phyloP scores from a whole-genome alignment of 495 filamentous ascomycete species.

The Apodospora peruviana region DNA sequence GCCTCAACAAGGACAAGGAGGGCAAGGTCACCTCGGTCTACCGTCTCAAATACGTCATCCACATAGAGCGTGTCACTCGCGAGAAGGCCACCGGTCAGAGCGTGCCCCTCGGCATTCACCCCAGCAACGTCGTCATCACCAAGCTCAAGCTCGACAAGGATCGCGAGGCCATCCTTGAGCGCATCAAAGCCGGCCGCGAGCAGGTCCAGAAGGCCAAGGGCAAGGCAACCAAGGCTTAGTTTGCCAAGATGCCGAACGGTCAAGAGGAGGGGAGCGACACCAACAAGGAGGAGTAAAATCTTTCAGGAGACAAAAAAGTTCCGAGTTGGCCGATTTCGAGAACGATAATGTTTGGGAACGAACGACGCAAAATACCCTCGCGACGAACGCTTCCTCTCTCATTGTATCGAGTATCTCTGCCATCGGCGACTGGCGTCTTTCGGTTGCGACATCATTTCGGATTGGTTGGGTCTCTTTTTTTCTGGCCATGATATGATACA shows the following conservation, averaged over 20 bases:
- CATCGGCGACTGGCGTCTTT: slow-evolving; percentile 22
- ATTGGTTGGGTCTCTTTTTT: slow-evolving; percentile 14
- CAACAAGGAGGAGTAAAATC: slow-evolving; percentile 8
- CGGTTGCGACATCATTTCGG: slow-evolving; percentile 10
- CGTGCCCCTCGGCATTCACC: slow-evolving; percentile 81
- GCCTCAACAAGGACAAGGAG: slow-evolving; percentile 88
- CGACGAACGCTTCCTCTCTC: not conserved
- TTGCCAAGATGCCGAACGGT: not conserved
- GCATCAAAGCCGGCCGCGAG: slow-evolving; percentile 73
- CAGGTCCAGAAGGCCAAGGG: slow-evolving; percentile 52
- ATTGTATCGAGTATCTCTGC: not conserved
- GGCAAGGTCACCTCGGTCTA: slow-evolving; percentile 94
- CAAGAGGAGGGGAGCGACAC: slow-evolving; percentile 6
- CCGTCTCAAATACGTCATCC: slow-evolving; percentile 93
- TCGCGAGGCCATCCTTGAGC: slow-evolving; percentile 87
- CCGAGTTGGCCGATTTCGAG: no score
- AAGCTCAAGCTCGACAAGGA: slow-evolving; percentile 99
- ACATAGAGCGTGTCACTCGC: slow-evolving; percentile 84
- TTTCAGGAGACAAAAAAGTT: no score
- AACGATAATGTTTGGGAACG: slow-evolving; percentile 9
- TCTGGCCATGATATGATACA: slow-evolving; percentile 6
- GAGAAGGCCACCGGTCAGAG: slow-evolving; percentile 93
- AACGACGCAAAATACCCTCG: not conserved
- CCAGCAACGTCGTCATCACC: slow-evolving; percentile 91
- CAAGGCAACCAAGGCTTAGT: slow-evolving; percentile 24